A percentile compares a stretch with the other conserved stretches of the same genome.
Evolutionary conservation across 2,329 filamentous ascomycete genomes (phyloP).

Genomic region (Cladosporium velox): DNA sequence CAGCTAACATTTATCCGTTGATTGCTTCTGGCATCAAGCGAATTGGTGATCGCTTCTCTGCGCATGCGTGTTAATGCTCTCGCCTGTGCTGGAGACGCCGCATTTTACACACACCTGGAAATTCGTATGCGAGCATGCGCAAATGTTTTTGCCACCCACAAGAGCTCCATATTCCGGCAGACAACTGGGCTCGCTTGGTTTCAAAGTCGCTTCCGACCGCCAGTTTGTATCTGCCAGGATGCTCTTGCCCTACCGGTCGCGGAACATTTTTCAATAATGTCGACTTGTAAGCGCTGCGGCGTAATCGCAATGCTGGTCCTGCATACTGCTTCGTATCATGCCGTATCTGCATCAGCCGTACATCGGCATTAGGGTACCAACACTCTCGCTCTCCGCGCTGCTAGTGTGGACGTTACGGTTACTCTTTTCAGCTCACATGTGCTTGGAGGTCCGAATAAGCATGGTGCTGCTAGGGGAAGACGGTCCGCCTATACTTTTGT

Average conservation of each 20-base stretch:
- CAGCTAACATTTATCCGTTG: conserved; percentile 9
- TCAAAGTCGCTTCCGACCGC: neutral
- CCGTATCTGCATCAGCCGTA: conserved; percentile 2
- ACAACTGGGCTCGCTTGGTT: neutral
- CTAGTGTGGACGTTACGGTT: neutral
- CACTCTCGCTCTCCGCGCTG: neutral
- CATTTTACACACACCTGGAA: neutral
- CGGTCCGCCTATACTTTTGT: neutral
- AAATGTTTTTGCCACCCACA: neutral
- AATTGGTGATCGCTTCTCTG: neutral
- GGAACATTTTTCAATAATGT: neutral
- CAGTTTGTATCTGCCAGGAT: neutral
- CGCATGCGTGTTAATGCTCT: neutral
- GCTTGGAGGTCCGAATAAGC: neutral
- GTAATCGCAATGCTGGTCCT: neutral
- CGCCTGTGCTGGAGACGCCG: neutral
- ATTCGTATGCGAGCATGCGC: neutral
- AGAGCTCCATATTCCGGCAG: neutral
- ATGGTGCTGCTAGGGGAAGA: neutral
- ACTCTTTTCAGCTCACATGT: neutral
- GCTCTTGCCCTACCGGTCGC: neutral
- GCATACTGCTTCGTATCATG: neutral
- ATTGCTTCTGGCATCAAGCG: conserved; percentile 2
- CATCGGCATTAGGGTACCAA: neutral
- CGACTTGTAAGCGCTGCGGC: neutral